Percentiles rank a stretch among this genome's conserved stretches.
phyloP scores from a whole-genome alignment of 1,284 basidiomycete species.

The Cutaneotrichosporon daszewskae region DNA sequence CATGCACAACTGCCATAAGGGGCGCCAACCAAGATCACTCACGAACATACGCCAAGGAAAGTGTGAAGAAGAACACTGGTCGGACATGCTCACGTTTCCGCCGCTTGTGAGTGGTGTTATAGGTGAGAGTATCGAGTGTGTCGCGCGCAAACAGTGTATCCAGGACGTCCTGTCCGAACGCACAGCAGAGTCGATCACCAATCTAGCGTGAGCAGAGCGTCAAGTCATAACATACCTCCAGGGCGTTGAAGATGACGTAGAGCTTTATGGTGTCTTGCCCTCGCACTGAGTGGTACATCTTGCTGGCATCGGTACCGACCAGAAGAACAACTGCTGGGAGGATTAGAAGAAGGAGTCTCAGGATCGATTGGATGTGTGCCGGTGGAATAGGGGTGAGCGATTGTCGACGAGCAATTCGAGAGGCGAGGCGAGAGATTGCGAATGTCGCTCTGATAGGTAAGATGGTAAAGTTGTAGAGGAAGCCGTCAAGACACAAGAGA shows the following conservation, averaged over 20 bases:
- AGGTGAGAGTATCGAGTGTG: conserved; percentile 58
- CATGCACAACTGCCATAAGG: conserved; percentile 64
- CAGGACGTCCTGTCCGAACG: conserved; percentile 94
- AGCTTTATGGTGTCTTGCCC: conserved; percentile 98
- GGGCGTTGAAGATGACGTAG: conserved; percentile 97
- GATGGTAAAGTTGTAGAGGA: conserved; percentile 97
- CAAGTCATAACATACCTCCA: conserved; percentile 55
- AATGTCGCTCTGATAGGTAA: conserved; percentile 81
- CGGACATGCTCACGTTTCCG: conserved; percentile 51
- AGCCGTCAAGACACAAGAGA: conserved; percentile 90
- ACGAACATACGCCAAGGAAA: conserved; percentile 83
- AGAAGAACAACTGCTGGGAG: conserved; percentile 69
- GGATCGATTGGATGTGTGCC: conserved; percentile 51
- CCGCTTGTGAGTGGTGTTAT: conserved; percentile 24
- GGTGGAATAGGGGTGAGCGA: conserved; percentile 29
- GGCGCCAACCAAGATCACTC: conserved; percentile 27
- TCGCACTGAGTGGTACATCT: conserved; percentile 98
- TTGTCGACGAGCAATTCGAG: conserved; percentile 13
- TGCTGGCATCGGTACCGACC: conserved; percentile 87
- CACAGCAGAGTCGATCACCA: conserved; percentile 87
- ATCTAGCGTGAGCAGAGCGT: conserved; percentile 50
- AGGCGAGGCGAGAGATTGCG: conserved; percentile 59
- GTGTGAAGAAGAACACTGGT: conserved; percentile 75
- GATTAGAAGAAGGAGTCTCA: conserved; percentile 71
- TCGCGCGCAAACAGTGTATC: conserved; percentile 94